Conservation (phyloP, 306 rosid genomes). For the Corylus heterophylla region DNA sequence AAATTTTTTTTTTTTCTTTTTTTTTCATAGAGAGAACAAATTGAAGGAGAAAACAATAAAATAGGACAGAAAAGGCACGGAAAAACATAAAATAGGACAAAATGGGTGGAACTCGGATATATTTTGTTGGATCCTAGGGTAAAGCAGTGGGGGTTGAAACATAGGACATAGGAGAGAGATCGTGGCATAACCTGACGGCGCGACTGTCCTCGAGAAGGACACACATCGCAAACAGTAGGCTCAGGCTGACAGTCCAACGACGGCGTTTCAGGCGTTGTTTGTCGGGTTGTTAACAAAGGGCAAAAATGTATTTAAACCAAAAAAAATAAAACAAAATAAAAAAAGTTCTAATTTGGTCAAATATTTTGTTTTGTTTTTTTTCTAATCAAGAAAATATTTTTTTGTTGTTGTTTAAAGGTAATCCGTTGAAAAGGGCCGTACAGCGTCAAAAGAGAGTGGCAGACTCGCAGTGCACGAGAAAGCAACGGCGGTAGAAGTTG, state of each 20-base stretch:
- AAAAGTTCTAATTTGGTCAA: neutral
- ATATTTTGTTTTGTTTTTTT: no score
- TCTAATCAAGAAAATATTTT: neutral
- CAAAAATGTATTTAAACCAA: no score
- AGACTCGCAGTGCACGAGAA: neutral
- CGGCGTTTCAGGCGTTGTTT: conserved; percentile 45
- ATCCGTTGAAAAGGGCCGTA: conserved; percentile 1
- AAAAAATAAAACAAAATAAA: neutral
- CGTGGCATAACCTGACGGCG: conserved; percentile 32
- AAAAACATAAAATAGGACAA: neutral
- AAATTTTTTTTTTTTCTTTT: no score
- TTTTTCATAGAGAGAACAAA: no score
- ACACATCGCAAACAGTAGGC: neutral
- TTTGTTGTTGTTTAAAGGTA: neutral
- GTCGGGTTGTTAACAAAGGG: conserved; percentile 33
- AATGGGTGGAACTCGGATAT: neutral
- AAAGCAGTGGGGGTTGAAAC: neutral
- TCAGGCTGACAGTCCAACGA: conserved; percentile 33
- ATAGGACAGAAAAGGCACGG: no score
- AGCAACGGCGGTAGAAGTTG: neutral
- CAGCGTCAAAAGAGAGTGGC: neutral
- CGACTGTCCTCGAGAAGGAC: conserved; percentile 26
- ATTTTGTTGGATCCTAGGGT: neutral
- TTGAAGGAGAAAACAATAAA: no score
- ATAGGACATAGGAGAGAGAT: neutral